Evolutionary conservation across 2,329 filamentous ascomycete genomes (phyloP), one percentile per base, ranked within the genome.

Genomic region (Sclerotinia nivalis): DNA sequence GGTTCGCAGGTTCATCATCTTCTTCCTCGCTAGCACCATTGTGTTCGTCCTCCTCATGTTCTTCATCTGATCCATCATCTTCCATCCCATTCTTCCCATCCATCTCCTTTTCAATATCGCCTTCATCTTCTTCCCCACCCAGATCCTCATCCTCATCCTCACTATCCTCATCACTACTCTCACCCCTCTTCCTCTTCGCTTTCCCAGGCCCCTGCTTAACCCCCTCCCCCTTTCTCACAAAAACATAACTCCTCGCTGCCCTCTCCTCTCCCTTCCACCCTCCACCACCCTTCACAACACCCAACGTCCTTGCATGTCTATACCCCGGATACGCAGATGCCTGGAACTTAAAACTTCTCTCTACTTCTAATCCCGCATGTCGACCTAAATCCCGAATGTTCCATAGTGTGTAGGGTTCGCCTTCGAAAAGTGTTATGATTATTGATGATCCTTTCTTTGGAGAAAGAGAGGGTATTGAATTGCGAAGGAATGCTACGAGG

Each of bases 391-490:
- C 95, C 49, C 90, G 87, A 37, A 98, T 86, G 81, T 98, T 97
- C 96, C 96, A 99, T 0, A 97, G 85, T 2, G 93, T 95, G 79
- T 99, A 99, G 0, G 96, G 96, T 80, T 96, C 91, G 70, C 91
- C 92, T 80, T 97, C 95, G 79, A 99, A 99, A 13, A 98, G 82
- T 0, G 93, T 96, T 31, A 98, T 89, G 66, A 97, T 81, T 68
- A 97, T 89, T 2, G 75, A 77, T 2, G 89, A 89, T 8, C 84
- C 83, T 34, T 70, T 69, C 0, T 82, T 74, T 0, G 81, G 82
- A 0, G 85, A 81, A 1, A 92, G 83, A 2, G 85, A 83, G 2
- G 80, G 79, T 31, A 84, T 79, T 1, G 86, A 84, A 69, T 83
- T 81, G 71, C 80, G 79, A 81, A 93, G 93, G 81, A 92, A 92